Evolutionary conservation across 73 alveolate species (phyloP).

Genomic region (Tetrahymena borealis): DNA sequence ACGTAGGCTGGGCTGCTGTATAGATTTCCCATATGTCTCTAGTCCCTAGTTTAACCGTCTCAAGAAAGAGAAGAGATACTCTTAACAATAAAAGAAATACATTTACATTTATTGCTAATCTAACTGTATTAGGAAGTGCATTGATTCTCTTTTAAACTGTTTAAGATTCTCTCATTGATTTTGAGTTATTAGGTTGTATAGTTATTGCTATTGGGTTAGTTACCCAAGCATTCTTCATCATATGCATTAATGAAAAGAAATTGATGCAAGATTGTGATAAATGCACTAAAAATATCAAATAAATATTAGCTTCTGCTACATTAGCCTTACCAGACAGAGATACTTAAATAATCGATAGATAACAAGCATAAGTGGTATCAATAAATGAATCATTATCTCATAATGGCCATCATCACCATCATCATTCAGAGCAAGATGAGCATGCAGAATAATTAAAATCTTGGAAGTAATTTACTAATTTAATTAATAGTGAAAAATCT

Average conservation of each 20-base stretch:
- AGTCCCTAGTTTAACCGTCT: conserved; percentile 44
- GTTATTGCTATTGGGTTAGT: conserved; percentile 19
- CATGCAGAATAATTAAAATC: background rate
- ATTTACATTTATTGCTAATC: conserved; percentile 43
- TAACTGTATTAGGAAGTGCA: conserved; percentile 39
- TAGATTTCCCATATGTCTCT: conserved; percentile 55
- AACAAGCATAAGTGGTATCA: background rate
- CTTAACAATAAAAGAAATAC: conserved; percentile 43
- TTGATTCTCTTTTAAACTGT: conserved; percentile 7
- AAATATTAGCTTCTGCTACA: background rate
- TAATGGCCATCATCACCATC: too few species aligned
- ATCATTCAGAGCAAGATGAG: background rate
- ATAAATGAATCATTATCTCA: background rate
- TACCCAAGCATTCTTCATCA: conserved; percentile 24
- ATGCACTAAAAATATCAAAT: conserved; percentile 5
- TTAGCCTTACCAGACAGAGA: background rate
- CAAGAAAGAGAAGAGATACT: conserved; percentile 44
- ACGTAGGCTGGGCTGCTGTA: conserved; percentile 55
- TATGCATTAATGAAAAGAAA: conserved; percentile 40
- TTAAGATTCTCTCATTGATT: conserved; percentile 19
- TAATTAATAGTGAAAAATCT: background rate
- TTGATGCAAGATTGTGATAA: conserved; percentile 28
- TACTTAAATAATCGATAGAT: background rate
- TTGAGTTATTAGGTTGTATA: conserved; percentile 22
- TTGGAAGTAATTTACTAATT: background rate